Evolutionary conservation across 129 eudicot species (phyloP).

Genomic region (Lonicera japonica): DNA sequence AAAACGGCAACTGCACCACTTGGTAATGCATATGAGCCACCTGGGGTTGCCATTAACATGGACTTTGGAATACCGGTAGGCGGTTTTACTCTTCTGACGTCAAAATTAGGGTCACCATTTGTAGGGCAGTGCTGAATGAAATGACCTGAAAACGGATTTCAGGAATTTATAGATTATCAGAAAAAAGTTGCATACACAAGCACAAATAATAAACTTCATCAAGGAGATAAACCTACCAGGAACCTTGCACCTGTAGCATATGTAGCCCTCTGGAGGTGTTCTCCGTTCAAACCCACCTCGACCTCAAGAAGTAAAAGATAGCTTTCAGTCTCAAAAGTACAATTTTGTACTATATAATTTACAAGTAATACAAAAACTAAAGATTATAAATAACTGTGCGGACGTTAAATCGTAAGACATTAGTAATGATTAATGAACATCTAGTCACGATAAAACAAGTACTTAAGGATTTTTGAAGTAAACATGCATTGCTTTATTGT

Average conservation of each 20-base stretch:
- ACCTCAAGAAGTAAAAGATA: slow-evolving; percentile 33
- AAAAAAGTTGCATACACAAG: too few relatives aligned
- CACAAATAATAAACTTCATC: neutral
- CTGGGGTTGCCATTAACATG: slow-evolving; percentile 91
- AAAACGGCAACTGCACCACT: slow-evolving; percentile 85
- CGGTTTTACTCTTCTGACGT: slow-evolving; percentile 79
- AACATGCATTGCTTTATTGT: too few relatives aligned
- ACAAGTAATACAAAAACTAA: too few relatives aligned
- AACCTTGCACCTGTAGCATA: slow-evolving; percentile 88
- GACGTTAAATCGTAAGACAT: too few relatives aligned
- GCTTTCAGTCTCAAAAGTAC: slow-evolving; percentile 16
- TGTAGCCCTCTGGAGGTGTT: slow-evolving; percentile 92
- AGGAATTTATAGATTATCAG: too few relatives aligned
- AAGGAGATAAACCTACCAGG: slow-evolving; percentile 61
- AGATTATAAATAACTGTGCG: too few relatives aligned
- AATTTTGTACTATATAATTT: slow-evolving; percentile 2
- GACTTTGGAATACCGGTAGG: slow-evolving; percentile 98
- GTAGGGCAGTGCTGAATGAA: slow-evolving; percentile 98
- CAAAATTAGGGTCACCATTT: slow-evolving; percentile 90
- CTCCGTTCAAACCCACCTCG: slow-evolving; percentile 71
- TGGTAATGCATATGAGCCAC: slow-evolving; percentile 92
- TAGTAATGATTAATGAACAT: too few relatives aligned
- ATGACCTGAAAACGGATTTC: slow-evolving; percentile 69
- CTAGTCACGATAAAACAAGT: too few relatives aligned
- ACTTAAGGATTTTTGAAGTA: too few relatives aligned